These are phyloP conservation scores for Ascochyta viciae-villosae DNA, from an alignment of 2,329 filamentous ascomycete genomes.

Conservation along the genomic window DNA sequence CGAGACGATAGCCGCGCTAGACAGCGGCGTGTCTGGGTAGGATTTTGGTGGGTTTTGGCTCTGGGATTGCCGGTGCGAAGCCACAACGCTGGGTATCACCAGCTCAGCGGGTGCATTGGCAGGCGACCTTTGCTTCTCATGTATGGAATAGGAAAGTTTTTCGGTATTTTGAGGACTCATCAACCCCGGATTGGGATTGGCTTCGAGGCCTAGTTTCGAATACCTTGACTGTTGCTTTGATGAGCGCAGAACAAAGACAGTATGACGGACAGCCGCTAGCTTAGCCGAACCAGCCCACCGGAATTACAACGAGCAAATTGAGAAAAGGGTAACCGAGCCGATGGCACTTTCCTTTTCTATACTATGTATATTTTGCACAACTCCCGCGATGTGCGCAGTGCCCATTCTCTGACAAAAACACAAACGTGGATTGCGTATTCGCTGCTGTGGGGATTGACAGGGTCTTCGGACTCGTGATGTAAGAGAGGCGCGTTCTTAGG, in stretches of 20 bases:
- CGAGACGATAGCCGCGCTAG: background rate
- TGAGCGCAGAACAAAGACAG: conserved; percentile 5
- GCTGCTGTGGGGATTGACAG: conserved; percentile 4
- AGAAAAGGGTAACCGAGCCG: conserved; percentile 1
- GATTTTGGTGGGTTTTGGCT: conserved; percentile 3
- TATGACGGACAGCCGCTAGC: conserved; percentile 8
- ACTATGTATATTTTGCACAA: background rate
- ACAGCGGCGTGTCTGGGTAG: conserved; percentile 5
- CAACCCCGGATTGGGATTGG: background rate
- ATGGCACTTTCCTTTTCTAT: conserved; percentile 5
- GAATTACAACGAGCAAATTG: background rate
- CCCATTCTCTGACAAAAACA: background rate
- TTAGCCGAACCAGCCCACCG: conserved; percentile 10
- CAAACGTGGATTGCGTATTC: background rate
- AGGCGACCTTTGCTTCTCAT: background rate
- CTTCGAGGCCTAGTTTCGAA: background rate
- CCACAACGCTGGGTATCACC: conserved; percentile 10
- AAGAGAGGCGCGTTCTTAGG: conserved; percentile 6
- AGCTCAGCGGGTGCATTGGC: background rate
- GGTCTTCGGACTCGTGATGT: conserved; percentile 7
- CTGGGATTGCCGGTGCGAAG: conserved; percentile 14
- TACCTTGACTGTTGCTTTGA: background rate
- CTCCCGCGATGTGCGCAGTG: conserved; percentile 7
- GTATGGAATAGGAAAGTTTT: background rate
- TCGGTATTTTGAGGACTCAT: background rate